Percentiles rank a stretch among this genome's conserved stretches.
These are phyloP conservation scores for Celoporthe dispersa DNA, from an alignment of 2,329 filamentous ascomycete species.

Conservation along the genomic window DNA sequence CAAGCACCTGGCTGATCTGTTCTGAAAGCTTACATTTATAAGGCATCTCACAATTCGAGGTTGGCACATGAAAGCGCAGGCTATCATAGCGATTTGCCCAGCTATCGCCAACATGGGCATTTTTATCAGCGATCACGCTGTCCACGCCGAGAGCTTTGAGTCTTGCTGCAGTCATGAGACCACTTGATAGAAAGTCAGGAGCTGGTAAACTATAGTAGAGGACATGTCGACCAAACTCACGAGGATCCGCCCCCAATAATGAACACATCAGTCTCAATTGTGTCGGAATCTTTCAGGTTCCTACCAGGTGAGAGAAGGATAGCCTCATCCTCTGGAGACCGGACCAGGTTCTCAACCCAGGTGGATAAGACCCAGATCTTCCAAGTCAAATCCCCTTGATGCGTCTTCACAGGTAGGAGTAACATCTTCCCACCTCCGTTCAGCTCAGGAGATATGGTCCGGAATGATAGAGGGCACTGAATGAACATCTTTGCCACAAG, in stretches of 20 bases:
- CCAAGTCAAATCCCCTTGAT: constrained; percentile 23
- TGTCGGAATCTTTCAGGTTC: constrained; percentile 21
- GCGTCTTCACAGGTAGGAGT: no score
- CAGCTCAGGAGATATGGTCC: no score
- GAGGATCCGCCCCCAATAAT: constrained; percentile 41
- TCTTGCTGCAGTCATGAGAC: constrained; percentile 36
- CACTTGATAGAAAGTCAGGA: constrained; percentile 29
- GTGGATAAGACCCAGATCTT: constrained; percentile 42
- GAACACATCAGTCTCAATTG: constrained; percentile 39
- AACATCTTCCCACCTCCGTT: no score
- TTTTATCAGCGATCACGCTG: constrained; percentile 42
- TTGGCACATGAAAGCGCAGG: constrained; percentile 44
- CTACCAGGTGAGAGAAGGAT: constrained; percentile 33
- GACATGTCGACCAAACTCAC: constrained; percentile 30
- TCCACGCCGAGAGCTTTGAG: constrained; percentile 44
- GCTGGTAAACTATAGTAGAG: constrained; percentile 25
- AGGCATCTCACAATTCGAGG: constrained; percentile 42
- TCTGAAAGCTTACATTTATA: constrained; percentile 38
- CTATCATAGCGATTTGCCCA: constrained; percentile 45
- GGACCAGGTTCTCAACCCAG: constrained; percentile 34
- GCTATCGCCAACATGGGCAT: constrained; percentile 42
- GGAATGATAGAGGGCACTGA: no score
- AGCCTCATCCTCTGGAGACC: constrained; percentile 37
- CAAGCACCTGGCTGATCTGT: no score
- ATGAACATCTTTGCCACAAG: no score